Evolutionary conservation across 2,329 filamentous ascomycete species (phyloP).

Genomic region (Talaromyces sp.): DNA sequence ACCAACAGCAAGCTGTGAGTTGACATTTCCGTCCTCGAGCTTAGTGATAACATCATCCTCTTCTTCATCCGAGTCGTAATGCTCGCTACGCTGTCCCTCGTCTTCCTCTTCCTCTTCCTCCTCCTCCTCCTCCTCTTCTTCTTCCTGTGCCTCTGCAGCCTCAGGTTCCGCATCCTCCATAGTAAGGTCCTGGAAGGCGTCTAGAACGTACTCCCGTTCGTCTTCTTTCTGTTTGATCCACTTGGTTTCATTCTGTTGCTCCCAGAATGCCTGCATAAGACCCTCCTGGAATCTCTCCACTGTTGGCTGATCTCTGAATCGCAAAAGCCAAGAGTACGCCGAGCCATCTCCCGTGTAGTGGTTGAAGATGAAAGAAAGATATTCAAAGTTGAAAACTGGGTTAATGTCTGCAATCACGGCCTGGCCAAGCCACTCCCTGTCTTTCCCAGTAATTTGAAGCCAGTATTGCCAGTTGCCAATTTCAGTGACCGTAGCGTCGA

Average conservation of each 20-base stretch:
- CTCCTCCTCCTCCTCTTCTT: conserved; percentile 48
- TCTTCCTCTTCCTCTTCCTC: conserved; percentile 60
- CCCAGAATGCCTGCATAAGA: conserved; percentile 93
- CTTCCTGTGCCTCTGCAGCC: conserved; percentile 51
- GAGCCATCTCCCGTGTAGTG: conserved; percentile 84
- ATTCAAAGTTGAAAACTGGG: conserved; percentile 98
- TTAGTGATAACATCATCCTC: conserved; percentile 67
- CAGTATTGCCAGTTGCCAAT: conserved; percentile 92
- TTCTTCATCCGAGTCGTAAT: conserved; percentile 72
- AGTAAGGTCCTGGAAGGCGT: conserved; percentile 89
- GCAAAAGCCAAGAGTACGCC: conserved; percentile 90
- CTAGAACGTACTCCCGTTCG: conserved; percentile 89
- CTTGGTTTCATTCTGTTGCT: conserved; percentile 88
- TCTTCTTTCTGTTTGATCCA: conserved; percentile 91
- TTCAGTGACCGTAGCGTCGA: conserved; percentile 77
- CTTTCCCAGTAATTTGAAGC: conserved; percentile 74
- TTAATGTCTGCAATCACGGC: conserved; percentile 87
- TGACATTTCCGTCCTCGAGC: conserved; percentile 75
- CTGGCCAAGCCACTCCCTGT: conserved; percentile 82
- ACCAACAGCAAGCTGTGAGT: conserved; percentile 90
- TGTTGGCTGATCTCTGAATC: conserved; percentile 78
- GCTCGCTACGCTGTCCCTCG: conserved; percentile 63
- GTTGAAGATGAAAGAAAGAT: conserved; percentile 98
- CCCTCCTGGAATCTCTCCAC: conserved; percentile 88
- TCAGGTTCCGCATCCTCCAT: conserved; percentile 73